Percentiles rank a stretch among this genome's conserved stretches.
Conservation (phyloP, 768 basidiomycete species). For the Amylocystis lapponica region DNA sequence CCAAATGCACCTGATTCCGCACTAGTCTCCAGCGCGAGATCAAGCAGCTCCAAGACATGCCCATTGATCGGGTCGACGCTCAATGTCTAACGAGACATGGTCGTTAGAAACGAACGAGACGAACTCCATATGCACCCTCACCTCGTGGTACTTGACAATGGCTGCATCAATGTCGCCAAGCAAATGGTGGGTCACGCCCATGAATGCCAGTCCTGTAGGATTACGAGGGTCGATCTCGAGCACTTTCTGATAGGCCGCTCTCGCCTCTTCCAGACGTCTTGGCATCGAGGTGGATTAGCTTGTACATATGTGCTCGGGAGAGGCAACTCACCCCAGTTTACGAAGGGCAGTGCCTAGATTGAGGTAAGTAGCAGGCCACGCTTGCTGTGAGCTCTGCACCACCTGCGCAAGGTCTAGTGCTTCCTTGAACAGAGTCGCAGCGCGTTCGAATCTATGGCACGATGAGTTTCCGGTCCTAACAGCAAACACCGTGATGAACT, state of each 20-base stretch:
- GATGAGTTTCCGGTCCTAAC: constrained; percentile 1
- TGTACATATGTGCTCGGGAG: constrained; percentile 9
- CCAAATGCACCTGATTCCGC: constrained; percentile 15
- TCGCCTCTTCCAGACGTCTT: constrained; percentile 54
- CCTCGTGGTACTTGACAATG: constrained; percentile 91
- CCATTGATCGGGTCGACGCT: constrained; percentile 81
- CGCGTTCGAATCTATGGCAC: constrained; percentile 59
- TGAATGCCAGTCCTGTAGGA: constrained; percentile 73
- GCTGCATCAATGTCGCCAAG: constrained; percentile 69
- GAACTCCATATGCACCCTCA: constrained; percentile 28
- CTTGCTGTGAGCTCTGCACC: constrained; percentile 76
- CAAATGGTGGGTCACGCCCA: constrained; percentile 86
- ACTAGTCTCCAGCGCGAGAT: constrained; percentile 62
- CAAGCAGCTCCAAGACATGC: constrained; percentile 75
- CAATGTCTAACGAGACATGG: constrained; percentile 44
- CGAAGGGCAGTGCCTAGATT: constrained; percentile 90
- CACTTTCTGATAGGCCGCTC: constrained; percentile 68
- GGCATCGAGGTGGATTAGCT: neutral
- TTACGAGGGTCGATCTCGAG: constrained; percentile 85
- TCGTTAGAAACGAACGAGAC: neutral
- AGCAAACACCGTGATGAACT: constrained; percentile 19
- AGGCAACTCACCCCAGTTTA: constrained; percentile 58
- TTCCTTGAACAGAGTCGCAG: constrained; percentile 63
- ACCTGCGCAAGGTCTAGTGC: constrained; percentile 80
- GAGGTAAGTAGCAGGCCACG: constrained; percentile 87